Evolutionary conservation across 1,139 yeast species (phyloP).

Genomic region (Kodamaea derodonti): DNA sequence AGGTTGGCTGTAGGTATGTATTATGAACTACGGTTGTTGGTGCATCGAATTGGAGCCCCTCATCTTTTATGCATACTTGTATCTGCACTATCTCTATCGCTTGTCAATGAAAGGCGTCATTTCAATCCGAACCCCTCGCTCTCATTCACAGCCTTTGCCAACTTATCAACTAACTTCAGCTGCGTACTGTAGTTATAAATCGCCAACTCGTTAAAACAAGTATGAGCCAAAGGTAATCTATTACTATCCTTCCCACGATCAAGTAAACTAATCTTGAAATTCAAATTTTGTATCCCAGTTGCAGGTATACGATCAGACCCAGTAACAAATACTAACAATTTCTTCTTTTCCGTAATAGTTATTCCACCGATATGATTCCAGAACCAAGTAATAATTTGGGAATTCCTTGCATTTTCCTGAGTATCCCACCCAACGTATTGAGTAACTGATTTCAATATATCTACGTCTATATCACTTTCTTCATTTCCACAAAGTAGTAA

Average conservation of each 20-base stretch:
- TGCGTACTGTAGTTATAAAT: conserved; percentile 59
- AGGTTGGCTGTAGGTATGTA: no score
- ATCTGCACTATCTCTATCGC: background rate
- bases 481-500: conserved; percentile 75
- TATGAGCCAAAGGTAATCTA: conserved; percentile 80
- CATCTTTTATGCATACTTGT: no score
- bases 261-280: conserved; percentile 58
- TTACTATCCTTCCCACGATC: conserved; percentile 43
- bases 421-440: conserved; percentile 61
- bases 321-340: conserved; percentile 71
- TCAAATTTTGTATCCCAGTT: conserved; percentile 75
- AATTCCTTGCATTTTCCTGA: conserved; percentile 30
- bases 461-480: conserved; percentile 61
- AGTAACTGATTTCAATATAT: conserved; percentile 65
- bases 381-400: conserved; percentile 64
- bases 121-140: conserved; percentile 85
- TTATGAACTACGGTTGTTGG: no score
- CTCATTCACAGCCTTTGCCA: conserved; percentile 65
- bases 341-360: conserved; percentile 49
- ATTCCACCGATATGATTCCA: conserved; percentile 67
- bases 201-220: conserved; percentile 89
- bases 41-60: no score
- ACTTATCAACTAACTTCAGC: conserved; percentile 51
- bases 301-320: conserved; percentile 94
- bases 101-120: conserved; percentile 28